A percentile compares a stretch with the other conserved stretches of the same genome.
phyloP scores from a whole-genome alignment of 495 filamentous ascomycete species.

The Symbiotaphrina buchneri region DNA sequence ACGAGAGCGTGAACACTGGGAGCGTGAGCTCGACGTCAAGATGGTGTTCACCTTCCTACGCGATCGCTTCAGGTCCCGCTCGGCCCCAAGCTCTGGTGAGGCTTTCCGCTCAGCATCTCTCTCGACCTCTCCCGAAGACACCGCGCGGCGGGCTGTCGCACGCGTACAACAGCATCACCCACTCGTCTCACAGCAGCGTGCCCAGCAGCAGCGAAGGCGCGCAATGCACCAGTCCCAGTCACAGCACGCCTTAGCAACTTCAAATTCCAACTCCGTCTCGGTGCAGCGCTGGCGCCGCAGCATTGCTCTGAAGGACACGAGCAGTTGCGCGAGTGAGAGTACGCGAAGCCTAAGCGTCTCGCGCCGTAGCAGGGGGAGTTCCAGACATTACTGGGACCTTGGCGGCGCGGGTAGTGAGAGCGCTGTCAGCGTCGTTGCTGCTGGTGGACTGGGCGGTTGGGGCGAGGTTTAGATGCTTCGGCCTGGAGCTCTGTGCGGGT shows the following conservation, averaged over 20 bases:
- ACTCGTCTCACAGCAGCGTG: conserved; percentile 34
- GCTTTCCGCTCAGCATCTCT: conserved; percentile 16
- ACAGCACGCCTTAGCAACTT: conserved; percentile 14
- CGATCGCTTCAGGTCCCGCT: conserved; percentile 35
- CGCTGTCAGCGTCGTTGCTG: too few relatives aligned
- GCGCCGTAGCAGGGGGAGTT: conserved; percentile 34
- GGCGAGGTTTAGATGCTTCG: conserved; percentile 55
- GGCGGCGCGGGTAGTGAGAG: conserved; percentile 56
- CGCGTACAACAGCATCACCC: conserved; percentile 73
- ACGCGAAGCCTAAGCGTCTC: conserved; percentile 37
- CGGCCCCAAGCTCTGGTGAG: conserved; percentile 6
- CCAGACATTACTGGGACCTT: conserved; percentile 78
- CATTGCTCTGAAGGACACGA: conserved; percentile 9
- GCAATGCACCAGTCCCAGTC: conserved; percentile 22
- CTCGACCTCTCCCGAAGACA: conserved; percentile 11
- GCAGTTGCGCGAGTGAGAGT: conserved; percentile 63
- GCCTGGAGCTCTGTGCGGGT: too few relatives aligned
- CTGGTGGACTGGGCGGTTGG: conserved; percentile 47
- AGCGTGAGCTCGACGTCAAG: conserved; percentile 60
- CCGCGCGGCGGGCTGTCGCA: conserved; percentile 34
- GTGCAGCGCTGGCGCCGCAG: conserved; percentile 27
- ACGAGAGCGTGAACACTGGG: conserved; percentile 50
- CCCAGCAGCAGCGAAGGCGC: conserved; percentile 20
- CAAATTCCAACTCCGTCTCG: conserved; percentile 13
- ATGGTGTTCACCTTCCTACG: conserved; percentile 76